A percentile compares a stretch with the other conserved stretches of the same genome.
phyloP scores from a whole-genome alignment of 2,329 filamentous ascomycete genomes.

The Xylaria sp. region DNA sequence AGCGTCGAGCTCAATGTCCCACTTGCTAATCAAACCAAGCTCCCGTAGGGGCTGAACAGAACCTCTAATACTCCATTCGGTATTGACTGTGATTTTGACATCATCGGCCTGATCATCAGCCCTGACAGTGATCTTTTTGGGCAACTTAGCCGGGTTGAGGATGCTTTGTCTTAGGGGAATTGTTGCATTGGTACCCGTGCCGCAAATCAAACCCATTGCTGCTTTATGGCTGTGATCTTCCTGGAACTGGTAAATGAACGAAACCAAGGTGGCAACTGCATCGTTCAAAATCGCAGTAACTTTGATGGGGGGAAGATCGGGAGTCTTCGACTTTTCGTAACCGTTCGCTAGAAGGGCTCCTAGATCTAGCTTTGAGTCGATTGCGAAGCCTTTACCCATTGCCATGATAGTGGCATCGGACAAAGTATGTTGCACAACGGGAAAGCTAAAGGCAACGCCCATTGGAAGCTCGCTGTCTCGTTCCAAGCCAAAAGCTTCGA shows the following conservation, averaged over 20 bases:
- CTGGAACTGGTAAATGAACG: slow-evolving; percentile 77
- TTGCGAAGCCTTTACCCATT: slow-evolving; percentile 75
- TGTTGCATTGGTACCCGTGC: slow-evolving; percentile 84
- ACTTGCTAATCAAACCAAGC: slow-evolving; percentile 71
- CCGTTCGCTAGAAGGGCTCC: slow-evolving; percentile 67
- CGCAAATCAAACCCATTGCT: slow-evolving; percentile 82
- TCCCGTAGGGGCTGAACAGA: slow-evolving; percentile 73
- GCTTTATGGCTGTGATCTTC: slow-evolving; percentile 70
- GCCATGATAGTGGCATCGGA: slow-evolving; percentile 71
- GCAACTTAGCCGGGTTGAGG: slow-evolving; percentile 72
- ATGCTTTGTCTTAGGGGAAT: slow-evolving; percentile 73
- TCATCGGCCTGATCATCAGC: slow-evolving; percentile 59
- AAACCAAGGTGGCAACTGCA: slow-evolving; percentile 80
- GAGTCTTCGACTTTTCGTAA: slow-evolving; percentile 62
- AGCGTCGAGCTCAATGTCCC: slow-evolving; percentile 75
- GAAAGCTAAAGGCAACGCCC: slow-evolving; percentile 77
- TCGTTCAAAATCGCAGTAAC: slow-evolving; percentile 85
- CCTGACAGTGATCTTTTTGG: slow-evolving; percentile 59
- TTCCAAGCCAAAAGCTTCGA: slow-evolving; percentile 55
- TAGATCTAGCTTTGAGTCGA: slow-evolving; percentile 69
- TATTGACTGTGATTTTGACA: slow-evolving; percentile 80
- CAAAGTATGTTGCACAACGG: slow-evolving; percentile 72
- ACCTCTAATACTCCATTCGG: slow-evolving; percentile 85
- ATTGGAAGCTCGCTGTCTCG: slow-evolving; percentile 63
- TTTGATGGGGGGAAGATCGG: slow-evolving; percentile 69